phyloP scores from a whole-genome alignment of 2,329 filamentous ascomycete genomes.

The Coleophoma eucalyptorum region DNA sequence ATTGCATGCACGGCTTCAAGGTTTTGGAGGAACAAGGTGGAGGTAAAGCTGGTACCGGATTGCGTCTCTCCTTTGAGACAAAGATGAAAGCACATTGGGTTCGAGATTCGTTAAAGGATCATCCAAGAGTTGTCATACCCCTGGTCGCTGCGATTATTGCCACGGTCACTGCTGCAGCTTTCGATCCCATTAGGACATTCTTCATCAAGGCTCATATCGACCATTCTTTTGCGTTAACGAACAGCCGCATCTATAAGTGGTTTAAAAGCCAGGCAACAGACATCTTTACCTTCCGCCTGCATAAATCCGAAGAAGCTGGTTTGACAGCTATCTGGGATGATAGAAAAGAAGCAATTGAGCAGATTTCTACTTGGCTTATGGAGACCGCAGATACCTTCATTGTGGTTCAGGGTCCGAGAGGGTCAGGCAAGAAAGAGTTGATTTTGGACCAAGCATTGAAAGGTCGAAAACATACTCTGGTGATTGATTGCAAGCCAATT shows the following conservation, averaged over 20 bases:
- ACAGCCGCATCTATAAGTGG: conserved; percentile 76
- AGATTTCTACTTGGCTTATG: conserved; percentile 80
- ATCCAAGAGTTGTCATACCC: conserved; percentile 86
- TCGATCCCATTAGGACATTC: conserved; percentile 91
- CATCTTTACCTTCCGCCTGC: conserved; percentile 55
- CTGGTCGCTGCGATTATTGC: conserved; percentile 76
- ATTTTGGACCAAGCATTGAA: conserved; percentile 81
- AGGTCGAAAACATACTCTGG: conserved; percentile 70
- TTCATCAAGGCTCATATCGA: conserved; percentile 89
- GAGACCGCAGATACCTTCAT: conserved; percentile 91
- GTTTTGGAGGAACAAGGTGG: conserved; percentile 68
- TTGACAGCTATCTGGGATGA: conserved; percentile 78
- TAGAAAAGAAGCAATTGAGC: conserved; percentile 74
- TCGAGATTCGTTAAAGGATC: conserved; percentile 81
- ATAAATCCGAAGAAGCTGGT: conserved; percentile 60
- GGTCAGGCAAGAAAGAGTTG: conserved; percentile 86
- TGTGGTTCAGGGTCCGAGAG: conserved; percentile 86
- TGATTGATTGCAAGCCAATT: conserved; percentile 91
- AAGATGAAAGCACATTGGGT: conserved; percentile 74
- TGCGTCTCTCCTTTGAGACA: conserved; percentile 81
- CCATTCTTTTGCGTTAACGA: conserved; percentile 67
- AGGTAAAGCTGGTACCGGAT: conserved; percentile 69
- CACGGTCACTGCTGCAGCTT: conserved; percentile 79
- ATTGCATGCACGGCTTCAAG: conserved; percentile 84
- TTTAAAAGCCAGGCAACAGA: conserved; percentile 69